Conservation (phyloP, 2,329 filamentous ascomycete species). For the Colletotrichum brevisporum region DNA sequence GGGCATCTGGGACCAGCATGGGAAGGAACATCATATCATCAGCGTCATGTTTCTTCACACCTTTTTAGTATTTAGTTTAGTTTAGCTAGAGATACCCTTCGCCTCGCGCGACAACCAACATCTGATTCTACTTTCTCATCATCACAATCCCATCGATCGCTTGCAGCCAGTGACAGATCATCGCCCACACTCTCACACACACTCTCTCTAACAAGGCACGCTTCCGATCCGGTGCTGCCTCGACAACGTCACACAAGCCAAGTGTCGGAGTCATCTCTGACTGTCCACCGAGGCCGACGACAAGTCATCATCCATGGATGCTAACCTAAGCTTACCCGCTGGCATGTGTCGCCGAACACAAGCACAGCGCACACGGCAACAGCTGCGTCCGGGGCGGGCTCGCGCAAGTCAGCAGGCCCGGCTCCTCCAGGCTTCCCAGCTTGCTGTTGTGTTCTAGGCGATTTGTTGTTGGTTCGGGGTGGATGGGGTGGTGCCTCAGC, state of each 20-base stretch:
- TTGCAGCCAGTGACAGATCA: neutral
- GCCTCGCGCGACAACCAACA: slow-evolving; percentile 36
- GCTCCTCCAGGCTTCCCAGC: neutral
- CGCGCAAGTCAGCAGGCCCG: slow-evolving; percentile 6
- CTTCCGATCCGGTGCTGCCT: neutral
- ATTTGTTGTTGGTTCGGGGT: slow-evolving; percentile 5
- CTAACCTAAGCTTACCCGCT: neutral
- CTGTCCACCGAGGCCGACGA: slow-evolving; percentile 9
- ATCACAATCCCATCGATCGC: neutral
- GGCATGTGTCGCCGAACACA: slow-evolving; percentile 23
- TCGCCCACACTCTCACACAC: neutral
- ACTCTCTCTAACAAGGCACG: neutral
- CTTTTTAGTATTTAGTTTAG: slow-evolving; percentile 20
- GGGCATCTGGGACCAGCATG: slow-evolving; percentile 32
- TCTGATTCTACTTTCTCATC: slow-evolving; percentile 25
- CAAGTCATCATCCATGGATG: neutral
- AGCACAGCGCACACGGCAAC: neutral
- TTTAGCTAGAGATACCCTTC: slow-evolving; percentile 41
- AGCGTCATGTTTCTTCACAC: slow-evolving; percentile 26
- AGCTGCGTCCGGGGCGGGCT: neutral
- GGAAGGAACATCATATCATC: slow-evolving; percentile 18
- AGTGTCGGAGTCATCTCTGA: slow-evolving; percentile 12
- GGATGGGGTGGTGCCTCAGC: slow-evolving; percentile 2
- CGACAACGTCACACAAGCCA: slow-evolving; percentile 8
- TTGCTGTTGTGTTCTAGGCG: neutral